Evolutionary conservation across 352 stramenopile species (phyloP), one percentile per base, ranked within the genome.

Genomic region (Plasmopara viticola): DNA sequence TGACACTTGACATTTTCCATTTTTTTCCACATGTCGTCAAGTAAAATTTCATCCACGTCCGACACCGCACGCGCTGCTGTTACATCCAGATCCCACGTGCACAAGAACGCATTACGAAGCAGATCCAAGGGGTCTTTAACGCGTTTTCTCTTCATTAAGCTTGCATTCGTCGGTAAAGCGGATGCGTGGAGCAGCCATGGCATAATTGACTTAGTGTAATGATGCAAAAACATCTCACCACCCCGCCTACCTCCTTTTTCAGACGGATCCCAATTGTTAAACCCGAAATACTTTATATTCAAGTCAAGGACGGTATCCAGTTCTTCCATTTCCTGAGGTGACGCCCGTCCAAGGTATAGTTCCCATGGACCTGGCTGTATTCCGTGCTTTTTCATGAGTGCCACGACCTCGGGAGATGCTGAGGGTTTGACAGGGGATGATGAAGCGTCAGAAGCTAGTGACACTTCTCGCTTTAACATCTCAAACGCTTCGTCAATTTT

Each of bases 11-110:
- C 68, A 28, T 62, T 78, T 48, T 88, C 77, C 68, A 88, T 86
- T 58, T 88, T 88, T 59, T 72, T 85, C 77, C 77, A 94, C 53
- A 90, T 87, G 42, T 94, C 80, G 59, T 94, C 80, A 52, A 94
- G 64, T 41, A 91, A 72, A 9, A 66, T 69, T 2, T 50, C 62
- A 44, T 91, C 77, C n/a, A 90, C 74, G 48, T 90, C 77, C 44
- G 72, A 86, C 12, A 94, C 82, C 4, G 83, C 79, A 29, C 76
- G 67, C 31, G 65, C 60, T 20, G 83, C 83, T 9, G 77, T 74
- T 7, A 68, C 59, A 48, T 91, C 83, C 17, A 94, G 69, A 33
- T 94, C 78, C 80, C 80, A 94, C 18, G 83, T 91, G 45, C 83
- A 90, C 49, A 90, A 43, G 55, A 94, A 90, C 29, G 83, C 80